A percentile compares a stretch with the other conserved stretches of the same genome.
These are phyloP conservation scores for Phytophthora brassicae DNA, from an alignment of 352 stramenopile species.

Conservation along the genomic window DNA sequence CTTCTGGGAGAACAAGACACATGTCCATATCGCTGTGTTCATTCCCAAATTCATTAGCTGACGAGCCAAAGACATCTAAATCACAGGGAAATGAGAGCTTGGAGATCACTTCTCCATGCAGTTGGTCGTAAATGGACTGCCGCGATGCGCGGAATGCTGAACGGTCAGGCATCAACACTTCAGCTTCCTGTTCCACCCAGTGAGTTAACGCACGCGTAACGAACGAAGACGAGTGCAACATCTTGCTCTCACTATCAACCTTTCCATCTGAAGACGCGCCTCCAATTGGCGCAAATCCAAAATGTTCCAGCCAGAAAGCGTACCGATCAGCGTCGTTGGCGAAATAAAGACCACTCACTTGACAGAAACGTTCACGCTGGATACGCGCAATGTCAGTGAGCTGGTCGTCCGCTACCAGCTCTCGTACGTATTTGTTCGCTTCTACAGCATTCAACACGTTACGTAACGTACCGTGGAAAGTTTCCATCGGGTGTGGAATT, in stretches of 20 bases:
- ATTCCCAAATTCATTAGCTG: slow-evolving; percentile 96
- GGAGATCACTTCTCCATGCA: slow-evolving; percentile 60
- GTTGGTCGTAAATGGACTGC: slow-evolving; percentile 68
- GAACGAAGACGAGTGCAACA: slow-evolving; percentile 44
- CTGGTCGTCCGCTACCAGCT: slow-evolving; percentile 59
- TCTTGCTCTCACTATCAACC: slow-evolving; percentile 22
- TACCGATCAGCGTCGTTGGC: slow-evolving; percentile 38
- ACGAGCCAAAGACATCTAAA: slow-evolving; percentile 95
- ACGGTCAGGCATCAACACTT: slow-evolving; percentile 62
- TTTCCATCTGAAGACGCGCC: slow-evolving; percentile 9
- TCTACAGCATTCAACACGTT: slow-evolving; percentile 74
- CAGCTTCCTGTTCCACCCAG: slow-evolving; percentile 54
- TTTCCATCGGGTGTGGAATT: slow-evolving; percentile 70
- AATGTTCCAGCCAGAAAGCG: slow-evolving; percentile 66
- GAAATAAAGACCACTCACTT: slow-evolving; percentile 79
- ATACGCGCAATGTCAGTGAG: slow-evolving; percentile 58
- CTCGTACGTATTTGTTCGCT: slow-evolving; percentile 63
- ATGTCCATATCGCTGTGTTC: slow-evolving; percentile 93
- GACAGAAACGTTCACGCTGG: slow-evolving; percentile 70
- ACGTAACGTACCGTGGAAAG: slow-evolving; percentile 72
- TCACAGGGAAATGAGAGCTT: slow-evolving; percentile 58
- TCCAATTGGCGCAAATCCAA: slow-evolving; percentile 56
- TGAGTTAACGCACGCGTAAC: slow-evolving; percentile 43
- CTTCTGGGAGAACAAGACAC: slow-evolving; percentile 76
- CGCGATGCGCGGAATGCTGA: slow-evolving; percentile 57